Conservation (phyloP, 345 rosid genomes). For the Durio zibethinus region DNA sequence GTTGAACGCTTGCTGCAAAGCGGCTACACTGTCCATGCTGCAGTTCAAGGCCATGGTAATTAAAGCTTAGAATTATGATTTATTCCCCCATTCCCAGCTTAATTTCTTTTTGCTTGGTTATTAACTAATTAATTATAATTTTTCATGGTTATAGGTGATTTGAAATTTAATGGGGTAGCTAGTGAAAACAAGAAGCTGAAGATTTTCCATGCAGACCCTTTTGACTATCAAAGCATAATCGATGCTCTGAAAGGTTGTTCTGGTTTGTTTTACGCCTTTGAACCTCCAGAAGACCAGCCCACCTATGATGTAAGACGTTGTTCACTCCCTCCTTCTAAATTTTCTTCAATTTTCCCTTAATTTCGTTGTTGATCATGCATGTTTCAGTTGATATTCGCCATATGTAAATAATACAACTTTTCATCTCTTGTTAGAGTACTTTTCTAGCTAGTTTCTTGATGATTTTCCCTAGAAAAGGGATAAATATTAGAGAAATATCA, state of each 20-base stretch:
- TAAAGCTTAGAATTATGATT: not conserved
- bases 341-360: not conserved
- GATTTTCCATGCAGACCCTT: slow-evolving; percentile 48
- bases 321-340: not conserved
- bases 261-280: slow-evolving; percentile 56
- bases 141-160: slow-evolving; percentile 20
- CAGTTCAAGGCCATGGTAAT: slow-evolving; percentile 41
- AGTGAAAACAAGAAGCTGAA: slow-evolving; percentile 35
- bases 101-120: not conserved
- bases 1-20: slow-evolving; percentile 40
- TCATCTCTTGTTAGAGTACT: not conserved
- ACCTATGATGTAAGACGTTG: slow-evolving; percentile 47
- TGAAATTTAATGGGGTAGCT: slow-evolving; percentile 21
- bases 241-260: slow-evolving; percentile 53
- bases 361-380: not conserved
- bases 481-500: not conserved
- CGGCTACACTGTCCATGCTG: slow-evolving; percentile 65
- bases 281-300: slow-evolving; percentile 47
- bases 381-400: not conserved
- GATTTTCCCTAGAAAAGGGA: not conserved
- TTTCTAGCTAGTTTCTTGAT: not conserved
- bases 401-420: not conserved
- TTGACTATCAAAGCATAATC: slow-evolving; percentile 55
- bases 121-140: not conserved
- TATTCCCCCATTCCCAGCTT: too few relatives aligned